Conservation (phyloP, 345 rosid species). For the Eucalyptus sideroxylon region DNA sequence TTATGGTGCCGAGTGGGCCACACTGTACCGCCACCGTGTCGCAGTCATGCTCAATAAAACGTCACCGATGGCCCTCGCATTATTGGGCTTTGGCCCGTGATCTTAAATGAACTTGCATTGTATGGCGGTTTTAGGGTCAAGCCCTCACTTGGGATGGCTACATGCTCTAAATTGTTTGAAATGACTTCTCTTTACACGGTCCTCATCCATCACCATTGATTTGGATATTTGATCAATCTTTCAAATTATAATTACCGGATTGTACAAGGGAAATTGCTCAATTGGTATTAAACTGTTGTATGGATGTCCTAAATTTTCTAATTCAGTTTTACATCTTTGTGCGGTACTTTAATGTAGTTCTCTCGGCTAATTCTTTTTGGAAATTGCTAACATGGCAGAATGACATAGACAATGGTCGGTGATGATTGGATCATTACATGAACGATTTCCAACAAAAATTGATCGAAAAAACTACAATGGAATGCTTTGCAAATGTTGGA, state of each 20-base stretch:
- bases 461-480: no score
- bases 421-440: no score
- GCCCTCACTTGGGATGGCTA: not conserved
- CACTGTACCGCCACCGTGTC: not conserved
- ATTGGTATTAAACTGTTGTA: no score
- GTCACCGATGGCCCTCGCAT: not conserved
- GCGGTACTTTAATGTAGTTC: not conserved
- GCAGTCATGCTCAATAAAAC: not conserved
- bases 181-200: not conserved
- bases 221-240: not conserved
- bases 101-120: not conserved
- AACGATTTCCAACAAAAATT: no score
- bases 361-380: no score
- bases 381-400: not conserved
- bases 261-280: not conserved
- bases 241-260: not conserved
- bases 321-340: no score
- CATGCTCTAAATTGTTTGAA: not conserved
- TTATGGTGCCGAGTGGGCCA: no score
- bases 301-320: no score
- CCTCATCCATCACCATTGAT: not conserved
- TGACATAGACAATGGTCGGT: no score
- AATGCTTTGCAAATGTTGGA: no score
- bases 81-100: not conserved
- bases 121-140: no score